phyloP scores from a whole-genome alignment of 1,284 basidiomycete genomes.

The Tetrapyrgos nigripes region DNA sequence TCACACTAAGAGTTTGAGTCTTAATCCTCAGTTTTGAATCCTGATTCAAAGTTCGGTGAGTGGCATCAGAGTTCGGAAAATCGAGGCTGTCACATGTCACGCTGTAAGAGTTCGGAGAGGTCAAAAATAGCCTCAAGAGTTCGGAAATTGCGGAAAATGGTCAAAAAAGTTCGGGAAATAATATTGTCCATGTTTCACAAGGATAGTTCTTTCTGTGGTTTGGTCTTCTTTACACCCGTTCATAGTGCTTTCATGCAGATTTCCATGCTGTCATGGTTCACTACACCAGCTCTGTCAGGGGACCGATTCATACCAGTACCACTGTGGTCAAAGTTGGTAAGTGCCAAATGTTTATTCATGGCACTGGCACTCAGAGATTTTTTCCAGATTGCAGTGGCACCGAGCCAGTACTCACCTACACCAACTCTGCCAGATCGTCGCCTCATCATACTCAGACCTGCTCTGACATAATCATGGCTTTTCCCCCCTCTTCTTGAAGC shows the following conservation, averaged over 20 bases:
- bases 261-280: constrained; percentile 15
- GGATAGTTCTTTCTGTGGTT: no score
- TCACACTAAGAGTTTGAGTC: no score
- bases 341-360: not conserved
- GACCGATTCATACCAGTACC: constrained; percentile 7
- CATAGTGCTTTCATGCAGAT: no score
- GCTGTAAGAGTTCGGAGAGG: no score
- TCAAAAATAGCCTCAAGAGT: no score
- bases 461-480: constrained; percentile 11
- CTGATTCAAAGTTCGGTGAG: no score
- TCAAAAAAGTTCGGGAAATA: not conserved
- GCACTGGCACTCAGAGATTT: not conserved
- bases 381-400: not conserved
- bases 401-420: constrained; percentile 7
- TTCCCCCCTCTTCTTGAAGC: constrained; percentile 10
- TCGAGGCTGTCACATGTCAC: no score
- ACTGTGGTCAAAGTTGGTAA: constrained; percentile 11
- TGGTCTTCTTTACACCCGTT: no score
- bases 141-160: no score
- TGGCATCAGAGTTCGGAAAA: no score
- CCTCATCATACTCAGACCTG: constrained; percentile 9
- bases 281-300: constrained; percentile 8
- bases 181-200: no score
- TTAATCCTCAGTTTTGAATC: no score
- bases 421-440: not conserved